Evolutionary conservation across 192 early-diverging fungal species (phyloP), one percentile per base, ranked within the genome.

Genomic region (Radiomyces spectabilis): DNA sequence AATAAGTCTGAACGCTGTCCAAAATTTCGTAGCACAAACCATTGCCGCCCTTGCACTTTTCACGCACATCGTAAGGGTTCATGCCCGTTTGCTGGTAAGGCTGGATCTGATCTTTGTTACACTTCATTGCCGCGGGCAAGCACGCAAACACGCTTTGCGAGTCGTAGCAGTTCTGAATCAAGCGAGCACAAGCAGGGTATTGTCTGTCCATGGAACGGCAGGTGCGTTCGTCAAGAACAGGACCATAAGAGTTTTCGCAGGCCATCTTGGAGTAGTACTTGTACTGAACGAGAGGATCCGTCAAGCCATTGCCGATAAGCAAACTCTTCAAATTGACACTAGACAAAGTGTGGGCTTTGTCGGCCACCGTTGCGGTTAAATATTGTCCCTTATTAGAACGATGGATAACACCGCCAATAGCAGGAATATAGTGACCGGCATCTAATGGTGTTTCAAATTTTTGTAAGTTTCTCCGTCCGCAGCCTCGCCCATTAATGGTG

Each of bases 381-480:
- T 60, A 70, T 34, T 59, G 33, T 44, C 80, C 78, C 55, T 89
- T 74, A 68, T 99, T 99, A 33, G 79, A 71, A 18, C 80, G 76
- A 33, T 87, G 73, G 59, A 99, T 92, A 29, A 81, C 83, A 48
- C 77, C 68, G 19, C 81, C 96, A 49, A 95, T 91, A 37, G 87
- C 93, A 15, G 96, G 96, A 39, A 99, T 86, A 58, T 97, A 99
- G 73, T 99, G 96, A 6, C 96, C 96, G 9, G 81, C 88, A 54
- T 92, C 68, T 72, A 56, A 19, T 38, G 12, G 12, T 26, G 13
- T n/a, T n/a, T n/a, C n/a, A n/a, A n/a, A n/a, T n/a, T n/a, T n/a
- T n/a, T n/a, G n/a, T n/a, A n/a, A n/a, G n/a, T n/a, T n/a, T n/a
- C n/a, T n/a, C n/a, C n/a, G n/a, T n/a, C n/a, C n/a, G n/a, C n/a